phyloP scores from a whole-genome alignment of 495 filamentous ascomycete genomes.

The Penicillium riverlandense region DNA sequence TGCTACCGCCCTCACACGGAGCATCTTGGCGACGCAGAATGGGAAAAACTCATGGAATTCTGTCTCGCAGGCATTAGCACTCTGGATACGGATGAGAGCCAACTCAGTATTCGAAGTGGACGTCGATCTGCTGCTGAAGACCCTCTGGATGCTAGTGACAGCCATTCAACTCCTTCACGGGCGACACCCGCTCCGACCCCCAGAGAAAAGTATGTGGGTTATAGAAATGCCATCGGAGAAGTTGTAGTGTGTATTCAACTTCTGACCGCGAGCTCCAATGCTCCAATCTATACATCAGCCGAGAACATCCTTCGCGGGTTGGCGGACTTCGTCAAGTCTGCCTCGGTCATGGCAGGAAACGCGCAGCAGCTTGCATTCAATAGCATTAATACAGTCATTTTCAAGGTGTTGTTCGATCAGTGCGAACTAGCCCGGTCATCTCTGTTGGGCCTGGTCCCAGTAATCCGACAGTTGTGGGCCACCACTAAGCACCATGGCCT shows the following conservation, averaged over 20 bases:
- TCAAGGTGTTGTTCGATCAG: slow-evolving; percentile 58
- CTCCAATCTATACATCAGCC: slow-evolving; percentile 56
- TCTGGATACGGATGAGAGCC: slow-evolving; percentile 19
- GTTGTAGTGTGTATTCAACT: slow-evolving; percentile 59
- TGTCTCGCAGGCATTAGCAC: slow-evolving; percentile 34
- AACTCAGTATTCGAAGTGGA: slow-evolving; percentile 21
- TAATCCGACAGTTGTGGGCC: slow-evolving; percentile 68
- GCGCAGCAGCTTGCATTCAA: slow-evolving; percentile 66
- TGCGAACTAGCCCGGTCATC: slow-evolving; percentile 51
- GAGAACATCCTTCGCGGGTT: slow-evolving; percentile 50
- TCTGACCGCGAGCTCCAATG: slow-evolving; percentile 61
- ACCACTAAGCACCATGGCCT: slow-evolving; percentile 48
- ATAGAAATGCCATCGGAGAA: slow-evolving; percentile 42
- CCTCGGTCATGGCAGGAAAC: slow-evolving; percentile 48
- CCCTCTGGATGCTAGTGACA: slow-evolving; percentile 14
- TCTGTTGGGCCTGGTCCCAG: slow-evolving; percentile 55
- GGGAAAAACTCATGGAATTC: slow-evolving; percentile 63
- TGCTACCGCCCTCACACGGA: slow-evolving; percentile 70
- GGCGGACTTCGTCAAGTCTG: slow-evolving; percentile 53
- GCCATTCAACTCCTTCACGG: slow-evolving; percentile 26
- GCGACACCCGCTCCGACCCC: slow-evolving; percentile 18
- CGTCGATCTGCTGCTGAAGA: slow-evolving; percentile 20
- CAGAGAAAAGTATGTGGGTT: slow-evolving; percentile 18
- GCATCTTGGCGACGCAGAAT: slow-evolving; percentile 58
- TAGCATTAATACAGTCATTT: slow-evolving; percentile 64